These are phyloP conservation scores for Paecilomyces formosus DNA, from an alignment of 2,329 filamentous ascomycete species.

Conservation along the genomic window DNA sequence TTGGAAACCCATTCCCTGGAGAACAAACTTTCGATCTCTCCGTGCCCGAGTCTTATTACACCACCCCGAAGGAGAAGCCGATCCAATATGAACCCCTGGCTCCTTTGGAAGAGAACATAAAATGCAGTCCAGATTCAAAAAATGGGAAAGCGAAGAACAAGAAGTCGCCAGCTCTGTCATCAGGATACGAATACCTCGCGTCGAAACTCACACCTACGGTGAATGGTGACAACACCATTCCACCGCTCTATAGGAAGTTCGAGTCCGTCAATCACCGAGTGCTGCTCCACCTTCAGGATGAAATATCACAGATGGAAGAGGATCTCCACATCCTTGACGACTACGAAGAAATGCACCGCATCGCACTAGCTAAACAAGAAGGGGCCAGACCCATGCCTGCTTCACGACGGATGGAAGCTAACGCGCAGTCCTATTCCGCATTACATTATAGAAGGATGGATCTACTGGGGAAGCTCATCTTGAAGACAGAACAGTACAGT, in stretches of 20 bases:
- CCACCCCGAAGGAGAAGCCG: slow-evolving; percentile 11
- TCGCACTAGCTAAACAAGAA: slow-evolving; percentile 23
- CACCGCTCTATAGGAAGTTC: slow-evolving; percentile 75
- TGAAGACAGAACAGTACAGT: slow-evolving; percentile 58
- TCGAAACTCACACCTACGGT: slow-evolving; percentile 23
- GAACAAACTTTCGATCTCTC: slow-evolving; percentile 24
- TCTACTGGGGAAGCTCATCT: slow-evolving; percentile 47
- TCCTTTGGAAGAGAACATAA: slow-evolving; percentile 28
- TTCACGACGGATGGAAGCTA: slow-evolving; percentile 34
- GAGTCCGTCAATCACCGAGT: slow-evolving; percentile 74
- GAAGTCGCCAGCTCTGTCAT: slow-evolving; percentile 14
- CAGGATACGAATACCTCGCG: slow-evolving; percentile 29
- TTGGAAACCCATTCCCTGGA: slow-evolving; percentile 13
- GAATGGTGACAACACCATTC: slow-evolving; percentile 19
- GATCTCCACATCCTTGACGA: slow-evolving; percentile 65
- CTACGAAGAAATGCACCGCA: slow-evolving; percentile 36
- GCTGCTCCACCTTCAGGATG: slow-evolving; percentile 76
- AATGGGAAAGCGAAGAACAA: slow-evolving; percentile 14
- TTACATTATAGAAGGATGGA: slow-evolving; percentile 48
- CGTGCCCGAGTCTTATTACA: slow-evolving; percentile 26
- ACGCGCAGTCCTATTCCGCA: slow-evolving; percentile 45
- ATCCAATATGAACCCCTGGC: slow-evolving; percentile 16
- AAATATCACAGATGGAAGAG: slow-evolving; percentile 73
- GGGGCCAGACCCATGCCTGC: slow-evolving; percentile 25
- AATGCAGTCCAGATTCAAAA: slow-evolving; percentile 16